Evolutionary conservation across 1,284 basidiomycete genomes (phyloP).

Genomic region (Moesziomyces sp.): DNA sequence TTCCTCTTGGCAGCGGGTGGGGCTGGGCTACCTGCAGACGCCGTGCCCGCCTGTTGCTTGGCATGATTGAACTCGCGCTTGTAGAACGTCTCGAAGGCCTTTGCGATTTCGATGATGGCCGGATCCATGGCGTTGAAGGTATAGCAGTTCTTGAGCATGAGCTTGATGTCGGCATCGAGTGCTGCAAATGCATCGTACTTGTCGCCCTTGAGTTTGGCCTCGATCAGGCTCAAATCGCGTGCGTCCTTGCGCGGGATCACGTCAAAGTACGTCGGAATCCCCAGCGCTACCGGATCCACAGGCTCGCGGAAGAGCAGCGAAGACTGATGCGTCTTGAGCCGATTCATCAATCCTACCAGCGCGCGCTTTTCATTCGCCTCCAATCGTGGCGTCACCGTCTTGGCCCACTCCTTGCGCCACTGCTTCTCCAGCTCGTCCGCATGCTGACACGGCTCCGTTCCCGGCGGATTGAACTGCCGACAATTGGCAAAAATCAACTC

Average conservation of each 20-base stretch:
- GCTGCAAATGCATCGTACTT: conserved; percentile 81
- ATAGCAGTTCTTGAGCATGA: conserved; percentile 87
- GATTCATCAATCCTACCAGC: conserved; percentile 78
- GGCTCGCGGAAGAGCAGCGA: conserved; percentile 72
- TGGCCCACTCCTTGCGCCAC: conserved; percentile 84
- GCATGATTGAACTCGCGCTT: conserved; percentile 50
- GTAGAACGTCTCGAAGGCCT: conserved; percentile 67
- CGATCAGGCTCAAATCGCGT: conserved; percentile 85
- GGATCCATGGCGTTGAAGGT: conserved; percentile 84
- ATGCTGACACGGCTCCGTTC: conserved; percentile 78
- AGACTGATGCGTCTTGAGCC: conserved; percentile 61
- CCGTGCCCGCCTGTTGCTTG: conserved; percentile 29
- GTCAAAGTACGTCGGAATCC: conserved; percentile 84
- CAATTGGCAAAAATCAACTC: conserved; percentile 85
- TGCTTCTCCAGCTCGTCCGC: conserved; percentile 82
- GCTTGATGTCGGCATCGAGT: conserved; percentile 82
- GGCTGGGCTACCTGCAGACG: not conserved
- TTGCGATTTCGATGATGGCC: conserved; percentile 74
- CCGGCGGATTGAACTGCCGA: conserved; percentile 71
- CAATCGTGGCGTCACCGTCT: conserved; percentile 79
- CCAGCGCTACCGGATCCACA: conserved; percentile 75
- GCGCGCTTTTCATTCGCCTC: conserved; percentile 83
- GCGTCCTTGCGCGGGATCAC: conserved; percentile 85
- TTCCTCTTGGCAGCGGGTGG: conserved; percentile 14
- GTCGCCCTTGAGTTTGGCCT: conserved; percentile 81